Base-by-base conservation (phyloP, 1,139 yeast species). In the Suhomyces guaymorum region DNA sequence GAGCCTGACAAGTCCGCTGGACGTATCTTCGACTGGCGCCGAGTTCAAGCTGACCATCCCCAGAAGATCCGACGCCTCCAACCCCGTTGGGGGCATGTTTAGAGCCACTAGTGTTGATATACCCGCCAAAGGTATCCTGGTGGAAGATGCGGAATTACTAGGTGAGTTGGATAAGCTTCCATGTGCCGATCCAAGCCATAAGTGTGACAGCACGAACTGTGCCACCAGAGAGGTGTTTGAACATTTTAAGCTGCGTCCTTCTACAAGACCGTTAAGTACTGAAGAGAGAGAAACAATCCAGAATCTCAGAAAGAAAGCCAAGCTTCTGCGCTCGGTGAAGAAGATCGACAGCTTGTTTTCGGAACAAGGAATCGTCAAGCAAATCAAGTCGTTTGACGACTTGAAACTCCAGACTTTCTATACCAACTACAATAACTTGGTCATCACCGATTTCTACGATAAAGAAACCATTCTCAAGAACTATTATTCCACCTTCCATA, bases 401-500 rank as follows among this genome's bases (percentile, higher is more conserved):
- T 33, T 38, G 28, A 33, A 38, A 11, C 29, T 33, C 21, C 34
- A 27, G 7, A 26, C 20, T 3, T 37, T 32, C 32, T 37, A 37
- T 33, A 26, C 26, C 13, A 32, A 31, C 14, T 28, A 28, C 33
- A 28, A 24, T 13, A 22, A 38, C n/a, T 27, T 38, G 27, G 20
- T 33, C 12, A 15, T 22, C n/a, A 13, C 24, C 5, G 26, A 28
- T 7, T 34, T 33, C 17, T 20, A 29, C 26, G 44, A 52, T 24
- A 39, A 31, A 20, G 43, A 38, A 7, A 45, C 35, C n/a, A 56
- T 69, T 5, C 44, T 71, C 4, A 51, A 57, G 21, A 57, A 55
- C 17, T 73, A 65, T 42, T 73, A 68, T 41, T 44, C 52, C 3
- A 48, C 45, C 12, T 70, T 72, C 43, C 74, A 73, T 40, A 41